Base-by-base conservation (phyloP, 2,329 filamentous ascomycete species). In the Cladophialophora chaetospira region DNA sequence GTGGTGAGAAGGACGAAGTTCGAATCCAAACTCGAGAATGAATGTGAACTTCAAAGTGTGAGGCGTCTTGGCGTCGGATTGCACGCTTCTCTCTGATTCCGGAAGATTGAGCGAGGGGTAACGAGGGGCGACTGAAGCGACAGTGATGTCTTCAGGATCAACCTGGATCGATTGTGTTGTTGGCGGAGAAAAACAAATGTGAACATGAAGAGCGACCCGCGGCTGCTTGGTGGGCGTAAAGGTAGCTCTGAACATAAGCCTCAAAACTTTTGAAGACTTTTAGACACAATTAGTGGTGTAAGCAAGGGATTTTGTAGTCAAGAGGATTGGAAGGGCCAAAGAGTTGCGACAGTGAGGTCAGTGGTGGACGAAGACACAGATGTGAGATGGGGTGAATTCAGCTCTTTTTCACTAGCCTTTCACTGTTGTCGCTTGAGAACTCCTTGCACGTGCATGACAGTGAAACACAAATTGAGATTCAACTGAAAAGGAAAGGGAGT, bases 31-130 rank as follows among this genome's bases (percentile, higher is more conserved):
- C 11, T 25, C 36, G 31, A 52, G 17, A 36, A 13, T 10, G 15
- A 33, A 43, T 43, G 42, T 33, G 25, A 52, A 15, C 5, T 8
- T 9, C 21, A 25, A 28, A 43, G 13, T 9, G 23, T 23, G 15
- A 36, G 46, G 11, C 25, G 19, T n/a, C 40, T 53, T 53, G 50
- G 50, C 50, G 15, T 42, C 1, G 10, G 5, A 26, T 11, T 40
- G 46, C 33, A 11, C 31, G 23, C 10, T 49, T 49, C 21, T 33
- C 33, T 26, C 10, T 23, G 13, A 8, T 23, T 49, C 31, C 46
- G 46, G 21, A 40, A 40, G 13, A 10, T 23, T 26, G 31, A 15
- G 38, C 31, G 33, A 49, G 33, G 46, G 33, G 31, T 26, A 49
- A 28, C 3, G n/a, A 28, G 31, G 46, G 21, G 46, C 23, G 38